Base-by-base conservation (phyloP, 306 rosid species). In the Canavalia ensiformis region DNA sequence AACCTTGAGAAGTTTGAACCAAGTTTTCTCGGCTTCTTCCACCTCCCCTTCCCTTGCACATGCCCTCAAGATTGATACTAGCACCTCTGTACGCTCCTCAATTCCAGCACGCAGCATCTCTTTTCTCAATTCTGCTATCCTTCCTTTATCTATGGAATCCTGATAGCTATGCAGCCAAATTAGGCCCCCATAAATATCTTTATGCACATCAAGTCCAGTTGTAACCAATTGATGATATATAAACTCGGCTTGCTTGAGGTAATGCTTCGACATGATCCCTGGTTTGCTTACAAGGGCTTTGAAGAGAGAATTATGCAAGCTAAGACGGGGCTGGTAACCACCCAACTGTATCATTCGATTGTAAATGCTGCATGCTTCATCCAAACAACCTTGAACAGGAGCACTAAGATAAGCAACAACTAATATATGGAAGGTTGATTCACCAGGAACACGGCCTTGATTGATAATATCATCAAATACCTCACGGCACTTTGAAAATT, bases 131-230 rank as follows among this genome's bases (percentile, higher is more conserved):
- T 55, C 87, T 3, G 66, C 41, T 59, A 95, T 87, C 87, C 99
- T 88, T 71, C 90, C 92, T 84, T 60, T 90, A 87, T 95, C 99
- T 46, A 92, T 74, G 33, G 87, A 78, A 77, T 91, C 94, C 86
- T 95, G 99, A 86, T 87, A 90, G 85, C 99, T 95, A 85, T 92
- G 99, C 55, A 95, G 90, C 99, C 97, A 91, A 90, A 95, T 90
- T 69, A 95, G 86, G 75, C 99, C 97, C 62, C 88, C 88, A 54
- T 89, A 95, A 62, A 95, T 89, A 83, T 95, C 94, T 78, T 91
- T 92, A 52, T 91, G 97, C 46, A 95, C 75, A 76, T 87, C 88
- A 18, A 92, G 91, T 41, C 95, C 92, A 81, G 88, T 86, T 34
- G 97, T 89, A 59, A 90, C 87, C 89, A 95, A 55, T 70, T 90